Evolutionary conservation across 805 yeast species (phyloP).

Genomic region (Naumovozyma dairenensis): DNA sequence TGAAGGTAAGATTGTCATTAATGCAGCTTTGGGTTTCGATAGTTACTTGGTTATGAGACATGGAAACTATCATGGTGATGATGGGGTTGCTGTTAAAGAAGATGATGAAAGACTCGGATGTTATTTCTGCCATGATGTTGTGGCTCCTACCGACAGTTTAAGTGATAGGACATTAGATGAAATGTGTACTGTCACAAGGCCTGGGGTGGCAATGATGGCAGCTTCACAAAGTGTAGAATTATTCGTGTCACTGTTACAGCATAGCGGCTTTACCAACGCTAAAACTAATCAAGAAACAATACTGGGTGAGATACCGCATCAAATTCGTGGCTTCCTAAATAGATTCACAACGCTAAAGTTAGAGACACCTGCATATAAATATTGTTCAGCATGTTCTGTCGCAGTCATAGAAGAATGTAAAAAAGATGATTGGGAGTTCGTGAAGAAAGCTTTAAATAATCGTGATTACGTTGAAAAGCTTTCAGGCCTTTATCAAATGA

Average conservation of each 20-base stretch:
- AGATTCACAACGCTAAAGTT: conserved; percentile 55
- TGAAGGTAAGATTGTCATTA: conserved; percentile 62
- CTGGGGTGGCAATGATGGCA: conserved; percentile 88
- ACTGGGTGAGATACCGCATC: conserved; percentile 78
- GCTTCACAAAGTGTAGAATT: conserved; percentile 81
- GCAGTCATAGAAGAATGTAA: conserved; percentile 44
- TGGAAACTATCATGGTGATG: conserved; percentile 38
- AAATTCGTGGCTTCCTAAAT: conserved; percentile 76
- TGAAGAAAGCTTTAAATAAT: conserved; percentile 57
- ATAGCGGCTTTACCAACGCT: conserved; percentile 35
- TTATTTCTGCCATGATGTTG: conserved; percentile 91
- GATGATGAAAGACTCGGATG: conserved; percentile 60
- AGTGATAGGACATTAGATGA: conserved; percentile 86
- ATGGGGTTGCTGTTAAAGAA: no score
- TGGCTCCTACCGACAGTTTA: conserved; percentile 86
- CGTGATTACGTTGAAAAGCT: conserved; percentile 59
- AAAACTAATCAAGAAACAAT: conserved; percentile 24
- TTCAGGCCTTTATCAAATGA: conserved; percentile 71
- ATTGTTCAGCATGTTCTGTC: conserved; percentile 82
- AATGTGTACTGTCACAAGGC: conserved; percentile 97
- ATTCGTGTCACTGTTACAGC: conserved; percentile 64
- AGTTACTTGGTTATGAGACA: conserved; percentile 91
- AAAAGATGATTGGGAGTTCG: conserved; percentile 70
- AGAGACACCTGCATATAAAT: conserved; percentile 58
- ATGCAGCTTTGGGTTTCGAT: conserved; percentile 93